Base-by-base conservation (phyloP, 345 rosid species). In the Erodium maritimum region DNA sequence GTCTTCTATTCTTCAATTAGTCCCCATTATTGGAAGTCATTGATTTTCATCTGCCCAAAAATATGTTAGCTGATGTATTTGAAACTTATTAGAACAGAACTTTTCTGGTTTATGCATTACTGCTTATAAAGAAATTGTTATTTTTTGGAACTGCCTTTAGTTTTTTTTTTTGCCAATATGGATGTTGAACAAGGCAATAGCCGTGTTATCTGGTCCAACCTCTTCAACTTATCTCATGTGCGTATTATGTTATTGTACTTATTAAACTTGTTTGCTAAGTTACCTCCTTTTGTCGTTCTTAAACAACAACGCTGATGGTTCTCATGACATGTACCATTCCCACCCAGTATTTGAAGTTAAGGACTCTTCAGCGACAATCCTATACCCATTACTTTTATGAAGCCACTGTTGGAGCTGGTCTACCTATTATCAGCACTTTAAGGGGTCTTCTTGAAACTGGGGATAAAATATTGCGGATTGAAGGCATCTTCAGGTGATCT, bases 321-420 rank as follows among this genome's bases (percentile, higher is more conserved):
- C 24, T 59, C 58, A 70, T 56, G 5, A 46, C 53, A 23, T 50
- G 4, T 2, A 25, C 23, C 46, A 54, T 66, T 50, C 66, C 5
- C 69, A 57, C 59, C 52, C 84, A 94, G 99, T 94, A 94, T 69
- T 72, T 82, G 71, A 85, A 81, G 74, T 64, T 87, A 72, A 83
- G 97, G 77, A 80, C 90, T 69, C 97, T 93, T 73, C 99, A 93
- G 73, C 78, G 99, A 60, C 83, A 87, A 72, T 93, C 97, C 53
- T 89, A 93, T 65, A 85, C 96, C 5, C 99, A 93, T 82, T 93
- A 83, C 82, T 93, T 93, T 72, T 93, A 93, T 60, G 99, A 93
- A 69, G 99, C 99, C 50, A 93, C 99, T 16, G 95, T 93, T 67
- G 99, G 99, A 71, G 99, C 99, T 64, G 99, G 99, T 63, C 99